Percentiles rank a stretch among this genome's conserved stretches.
Conservation (phyloP, 1,139 yeast genomes). For the Protomyces pachydermus region DNA sequence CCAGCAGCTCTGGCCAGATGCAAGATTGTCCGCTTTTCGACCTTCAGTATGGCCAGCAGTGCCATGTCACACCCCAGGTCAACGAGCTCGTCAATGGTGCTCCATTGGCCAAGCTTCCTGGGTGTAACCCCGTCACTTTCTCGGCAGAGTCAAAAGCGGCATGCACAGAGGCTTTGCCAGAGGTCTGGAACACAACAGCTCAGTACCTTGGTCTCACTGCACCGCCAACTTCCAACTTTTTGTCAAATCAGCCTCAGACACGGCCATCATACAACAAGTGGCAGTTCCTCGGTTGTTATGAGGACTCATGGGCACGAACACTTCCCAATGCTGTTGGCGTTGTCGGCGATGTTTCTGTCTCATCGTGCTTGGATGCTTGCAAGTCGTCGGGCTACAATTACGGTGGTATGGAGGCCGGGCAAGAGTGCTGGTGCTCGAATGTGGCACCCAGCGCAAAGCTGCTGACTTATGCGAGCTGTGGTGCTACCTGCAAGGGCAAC, state of each 20-base stretch:
- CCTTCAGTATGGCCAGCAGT: constrained; percentile 8
- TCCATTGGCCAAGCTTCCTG: constrained; percentile 21
- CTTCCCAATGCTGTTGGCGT: constrained; percentile 6
- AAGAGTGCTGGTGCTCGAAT: constrained; percentile 28
- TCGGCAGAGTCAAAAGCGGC: constrained; percentile 12
- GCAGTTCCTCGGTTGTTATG: constrained; percentile 24
- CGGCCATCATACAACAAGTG: neutral
- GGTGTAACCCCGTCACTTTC: constrained; percentile 23
- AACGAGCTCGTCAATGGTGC: constrained; percentile 19
- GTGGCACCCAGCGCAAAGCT: neutral
- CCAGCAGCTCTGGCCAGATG: constrained; percentile 24
- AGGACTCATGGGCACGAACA: constrained; percentile 1
- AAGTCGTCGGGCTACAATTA: constrained; percentile 11
- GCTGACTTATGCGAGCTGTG: constrained; percentile 9
- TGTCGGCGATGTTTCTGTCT: constrained; percentile 10
- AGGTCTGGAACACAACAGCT: constrained; percentile 12
- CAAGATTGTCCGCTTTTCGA: constrained; percentile 27
- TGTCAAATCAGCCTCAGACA: constrained; percentile 14
- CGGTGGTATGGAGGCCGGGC: constrained; percentile 27
- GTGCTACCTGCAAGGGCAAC: constrained; percentile 25
- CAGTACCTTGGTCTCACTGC: constrained; percentile 15
- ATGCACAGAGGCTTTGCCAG: neutral
- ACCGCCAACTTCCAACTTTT: constrained; percentile 13
- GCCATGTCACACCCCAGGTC: constrained; percentile 17
- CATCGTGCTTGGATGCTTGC: constrained; percentile 20